Evolutionary conservation across 108 stramenopile genomes (phyloP), one percentile per base, ranked within the genome.

Genomic region (Fragilaria radians): DNA sequence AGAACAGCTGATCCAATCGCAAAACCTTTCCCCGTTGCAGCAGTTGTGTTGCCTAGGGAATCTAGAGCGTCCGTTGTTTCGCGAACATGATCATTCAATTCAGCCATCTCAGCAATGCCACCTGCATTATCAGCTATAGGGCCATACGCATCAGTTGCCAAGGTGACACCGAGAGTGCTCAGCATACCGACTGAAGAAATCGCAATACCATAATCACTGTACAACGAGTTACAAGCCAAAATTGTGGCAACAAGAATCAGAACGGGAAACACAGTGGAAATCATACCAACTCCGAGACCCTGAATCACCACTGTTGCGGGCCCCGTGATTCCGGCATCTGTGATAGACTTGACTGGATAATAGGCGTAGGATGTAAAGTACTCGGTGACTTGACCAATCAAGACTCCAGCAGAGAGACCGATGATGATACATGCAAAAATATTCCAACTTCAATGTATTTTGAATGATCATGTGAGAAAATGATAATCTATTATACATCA

Each of bases 71-170:
- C 98, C 33, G 98, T 98, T 81, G 93, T 96, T 76, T 96, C 95
- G 54, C 98, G 95, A 36, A 97, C 95, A 48, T 74, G 63, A 42
- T 89, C 83, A 57, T 89, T 87, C 28, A 96, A 91, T 71, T 95
- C 92, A 32, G 96, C 95, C 98, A 98, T 98, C 80, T 98, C 98
- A 50, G 98, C 98, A 73, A 98, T 97, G 56, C 88, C 98, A 65
- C 98, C 98, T 54, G 98, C 98, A 70, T 99, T 99, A 63, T 99
- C 98, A 66, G 94, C 95, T 31, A 99, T 96, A 33, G 98, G 98
- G 32, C 98, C 98, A 65, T 99, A 99, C 21, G 95, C 98, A 73
- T 99, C 98, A 78, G 97, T 99, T 23, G 98, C 95, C 51, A 99
- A 86, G 48, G 96, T 96, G 48, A 96, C 96, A 55, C 96, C 96